These are phyloP conservation scores for Rhynchospora pubera DNA, from an alignment of 176 grass and related monocot species.

Conservation along the genomic window DNA sequence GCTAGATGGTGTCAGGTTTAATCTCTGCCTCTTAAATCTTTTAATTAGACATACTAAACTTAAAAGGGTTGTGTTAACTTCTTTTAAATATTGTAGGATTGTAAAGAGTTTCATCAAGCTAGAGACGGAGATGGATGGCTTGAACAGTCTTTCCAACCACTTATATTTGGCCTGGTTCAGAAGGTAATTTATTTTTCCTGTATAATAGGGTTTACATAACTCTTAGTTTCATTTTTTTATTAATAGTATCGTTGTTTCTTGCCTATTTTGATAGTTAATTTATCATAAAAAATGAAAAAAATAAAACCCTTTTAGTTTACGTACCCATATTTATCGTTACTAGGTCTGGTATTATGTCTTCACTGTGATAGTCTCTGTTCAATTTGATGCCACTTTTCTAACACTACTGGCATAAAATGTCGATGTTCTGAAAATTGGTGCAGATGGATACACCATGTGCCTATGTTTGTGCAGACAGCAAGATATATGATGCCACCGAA, in stretches of 20 bases:
- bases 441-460: conserved; percentile 67
- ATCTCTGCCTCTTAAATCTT: not conserved
- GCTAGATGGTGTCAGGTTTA: conserved; percentile 98
- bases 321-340: not conserved
- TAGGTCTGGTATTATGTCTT: not conserved
- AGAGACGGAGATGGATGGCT: conserved; percentile 99
- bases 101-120: conserved; percentile 96
- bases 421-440: conserved; percentile 25
- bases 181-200: conserved; percentile 39
- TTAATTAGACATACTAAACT: not conserved
- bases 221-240: conserved; percentile 7
- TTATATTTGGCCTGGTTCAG: conserved; percentile 75
- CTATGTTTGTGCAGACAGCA: conserved; percentile 90
- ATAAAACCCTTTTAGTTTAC: not conserved
- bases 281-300: not conserved
- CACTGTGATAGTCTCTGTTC: not conserved
- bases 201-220: not conserved
- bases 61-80: not conserved
- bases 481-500: conserved; percentile 88
- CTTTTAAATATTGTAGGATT: conserved; percentile 47
- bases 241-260: not conserved
- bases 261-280: not conserved
- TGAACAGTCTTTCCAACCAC: conserved; percentile 78
- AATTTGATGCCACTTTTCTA: not conserved
- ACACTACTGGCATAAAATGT: conserved; percentile 6